Conservation (phyloP, 305 asterid species). For the Stenogyne calaminthoides region DNA sequence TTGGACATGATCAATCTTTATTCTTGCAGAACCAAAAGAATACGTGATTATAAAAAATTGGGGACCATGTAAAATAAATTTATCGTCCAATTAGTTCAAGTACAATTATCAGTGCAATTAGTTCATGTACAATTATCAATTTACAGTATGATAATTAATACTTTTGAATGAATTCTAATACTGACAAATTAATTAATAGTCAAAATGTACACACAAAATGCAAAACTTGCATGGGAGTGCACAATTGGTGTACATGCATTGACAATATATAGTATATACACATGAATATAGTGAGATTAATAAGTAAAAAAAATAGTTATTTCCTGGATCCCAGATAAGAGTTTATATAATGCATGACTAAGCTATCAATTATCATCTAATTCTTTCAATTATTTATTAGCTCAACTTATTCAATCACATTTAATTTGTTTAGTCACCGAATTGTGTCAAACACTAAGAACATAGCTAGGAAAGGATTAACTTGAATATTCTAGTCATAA, state of each 20-base stretch:
- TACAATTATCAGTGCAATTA: no score
- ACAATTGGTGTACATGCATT: no score
- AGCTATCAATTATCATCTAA: no score
- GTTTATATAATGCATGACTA: not conserved
- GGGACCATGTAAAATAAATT: not conserved
- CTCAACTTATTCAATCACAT: not conserved
- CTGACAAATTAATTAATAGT: no score
- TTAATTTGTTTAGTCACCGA: not conserved
- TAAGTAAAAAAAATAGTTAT: not conserved
- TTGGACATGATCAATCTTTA: constrained; percentile 23
- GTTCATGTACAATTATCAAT: no score
- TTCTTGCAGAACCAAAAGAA: constrained; percentile 21
- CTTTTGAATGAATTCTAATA: no score
- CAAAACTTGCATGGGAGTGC: no score
- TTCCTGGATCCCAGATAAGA: not conserved
- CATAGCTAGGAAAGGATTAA: not conserved
- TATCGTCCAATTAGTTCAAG: no score
- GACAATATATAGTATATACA: not conserved
- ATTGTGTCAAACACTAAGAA: not conserved
- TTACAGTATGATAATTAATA: no score
- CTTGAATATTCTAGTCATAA: not conserved
- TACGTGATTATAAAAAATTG: not conserved
- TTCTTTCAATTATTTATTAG: no score
- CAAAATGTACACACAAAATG: no score
- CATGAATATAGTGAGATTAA: not conserved